Percentiles rank a stretch among this genome's conserved stretches.
Conservation (phyloP, 768 basidiomycete genomes). For the Serpula lacrymans region DNA sequence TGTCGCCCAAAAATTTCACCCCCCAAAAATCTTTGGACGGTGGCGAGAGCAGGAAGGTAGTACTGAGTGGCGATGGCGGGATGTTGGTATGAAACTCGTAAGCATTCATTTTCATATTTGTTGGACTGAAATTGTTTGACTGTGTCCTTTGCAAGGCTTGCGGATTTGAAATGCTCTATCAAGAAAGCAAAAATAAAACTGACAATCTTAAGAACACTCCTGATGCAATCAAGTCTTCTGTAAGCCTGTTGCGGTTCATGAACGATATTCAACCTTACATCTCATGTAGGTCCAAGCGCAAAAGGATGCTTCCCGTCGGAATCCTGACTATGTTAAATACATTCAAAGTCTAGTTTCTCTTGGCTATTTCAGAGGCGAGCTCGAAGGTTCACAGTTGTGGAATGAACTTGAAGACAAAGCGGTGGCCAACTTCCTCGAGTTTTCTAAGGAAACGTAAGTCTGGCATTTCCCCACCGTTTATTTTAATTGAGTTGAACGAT, state of each 20-base stretch:
- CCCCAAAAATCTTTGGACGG: slow-evolving; percentile 84
- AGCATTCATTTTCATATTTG: slow-evolving; percentile 15
- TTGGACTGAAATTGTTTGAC: not conserved
- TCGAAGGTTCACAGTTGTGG: slow-evolving; percentile 79
- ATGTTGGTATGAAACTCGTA: slow-evolving; percentile 93
- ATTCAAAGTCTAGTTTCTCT: slow-evolving; percentile 58
- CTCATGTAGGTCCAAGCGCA: slow-evolving; percentile 54
- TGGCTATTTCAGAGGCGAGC: slow-evolving; percentile 77
- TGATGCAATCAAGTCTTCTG: slow-evolving; percentile 44
- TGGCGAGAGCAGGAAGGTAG: slow-evolving; percentile 64
- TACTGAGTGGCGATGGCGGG: slow-evolving; percentile 72
- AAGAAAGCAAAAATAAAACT: slow-evolving; percentile 68
- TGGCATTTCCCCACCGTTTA: slow-evolving; percentile 1
- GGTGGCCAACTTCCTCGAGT: slow-evolving; percentile 57
- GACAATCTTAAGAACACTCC: slow-evolving; percentile 32
- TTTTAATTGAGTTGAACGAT: not conserved
- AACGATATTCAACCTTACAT: not conserved
- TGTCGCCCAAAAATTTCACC: slow-evolving; percentile 85
- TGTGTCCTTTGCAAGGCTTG: slow-evolving; percentile 54
- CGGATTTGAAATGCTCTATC: slow-evolving; percentile 96
- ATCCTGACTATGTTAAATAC: slow-evolving; percentile 68
- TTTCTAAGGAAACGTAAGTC: slow-evolving; percentile 66
- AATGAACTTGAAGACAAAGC: slow-evolving; percentile 70
- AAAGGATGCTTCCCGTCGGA: slow-evolving; percentile 64
- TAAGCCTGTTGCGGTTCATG: slow-evolving; percentile 27